These are phyloP conservation scores for Calonectria pauciramosa DNA, from an alignment of 2,329 filamentous ascomycete species.

Conservation along the genomic window DNA sequence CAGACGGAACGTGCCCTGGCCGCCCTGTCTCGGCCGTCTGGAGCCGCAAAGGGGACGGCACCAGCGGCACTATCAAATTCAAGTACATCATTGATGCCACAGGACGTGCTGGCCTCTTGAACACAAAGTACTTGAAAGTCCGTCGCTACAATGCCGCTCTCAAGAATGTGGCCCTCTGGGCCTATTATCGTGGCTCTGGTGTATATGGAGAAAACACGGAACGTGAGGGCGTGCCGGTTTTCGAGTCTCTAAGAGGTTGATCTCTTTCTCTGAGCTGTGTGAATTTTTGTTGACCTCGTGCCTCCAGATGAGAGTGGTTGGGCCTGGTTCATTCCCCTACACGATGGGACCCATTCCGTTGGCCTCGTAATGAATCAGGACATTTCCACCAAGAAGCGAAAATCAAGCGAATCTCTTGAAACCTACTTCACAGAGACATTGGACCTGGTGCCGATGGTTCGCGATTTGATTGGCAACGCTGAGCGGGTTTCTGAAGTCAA, in stretches of 20 bases:
- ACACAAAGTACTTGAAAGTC: slow-evolving; percentile 64
- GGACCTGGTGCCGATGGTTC: slow-evolving; percentile 48
- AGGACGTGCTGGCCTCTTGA: slow-evolving; percentile 60
- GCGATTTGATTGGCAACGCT: slow-evolving; percentile 47
- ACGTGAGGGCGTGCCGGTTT: slow-evolving; percentile 56
- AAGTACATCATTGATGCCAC: slow-evolving; percentile 64
- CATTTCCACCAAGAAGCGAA: slow-evolving; percentile 51
- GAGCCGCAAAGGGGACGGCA: slow-evolving; percentile 50
- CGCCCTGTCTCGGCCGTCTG: background rate
- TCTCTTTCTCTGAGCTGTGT: background rate
- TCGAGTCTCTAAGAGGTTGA: slow-evolving; percentile 57
- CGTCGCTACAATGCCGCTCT: slow-evolving; percentile 60
- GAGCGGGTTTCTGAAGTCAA: slow-evolving; percentile 53
- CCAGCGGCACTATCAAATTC: slow-evolving; percentile 56
- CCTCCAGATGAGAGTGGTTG: slow-evolving; percentile 60
- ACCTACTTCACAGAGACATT: slow-evolving; percentile 54
- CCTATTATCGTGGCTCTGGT: slow-evolving; percentile 57
- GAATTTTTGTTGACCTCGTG: background rate
- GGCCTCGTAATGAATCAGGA: slow-evolving; percentile 59
- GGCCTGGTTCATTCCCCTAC: slow-evolving; percentile 64
- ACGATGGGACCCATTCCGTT: slow-evolving; percentile 59
- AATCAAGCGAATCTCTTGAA: slow-evolving; percentile 24
- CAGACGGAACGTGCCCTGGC: background rate
- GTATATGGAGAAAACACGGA: slow-evolving; percentile 48
- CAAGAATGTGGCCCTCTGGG: slow-evolving; percentile 65